phyloP scores from a whole-genome alignment of 768 basidiomycete species.

The Zangia roseola region DNA sequence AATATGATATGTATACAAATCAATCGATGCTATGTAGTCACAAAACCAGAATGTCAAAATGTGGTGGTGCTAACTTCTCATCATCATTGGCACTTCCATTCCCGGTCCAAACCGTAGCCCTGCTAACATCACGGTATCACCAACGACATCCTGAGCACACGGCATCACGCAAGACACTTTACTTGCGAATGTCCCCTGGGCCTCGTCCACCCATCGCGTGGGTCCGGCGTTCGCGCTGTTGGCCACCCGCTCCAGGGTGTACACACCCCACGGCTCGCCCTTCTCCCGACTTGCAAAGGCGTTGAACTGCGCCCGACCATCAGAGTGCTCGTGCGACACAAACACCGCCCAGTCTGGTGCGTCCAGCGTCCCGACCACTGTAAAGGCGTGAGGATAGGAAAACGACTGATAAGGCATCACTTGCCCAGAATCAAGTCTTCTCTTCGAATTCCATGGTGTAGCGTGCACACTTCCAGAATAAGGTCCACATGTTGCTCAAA shows the following conservation, averaged over 20 bases:
- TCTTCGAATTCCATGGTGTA: constrained; percentile 46
- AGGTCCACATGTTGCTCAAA: constrained; percentile 66
- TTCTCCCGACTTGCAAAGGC: constrained; percentile 50
- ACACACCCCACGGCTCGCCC: constrained; percentile 73
- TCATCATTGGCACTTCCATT: constrained; percentile 51
- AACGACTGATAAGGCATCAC: not conserved
- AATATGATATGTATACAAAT: too few species aligned
- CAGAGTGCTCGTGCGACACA: constrained; percentile 68
- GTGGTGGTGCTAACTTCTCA: constrained; percentile 20
- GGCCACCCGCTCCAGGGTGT: constrained; percentile 55
- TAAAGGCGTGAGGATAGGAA: not conserved
- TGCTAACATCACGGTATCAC: constrained; percentile 61
- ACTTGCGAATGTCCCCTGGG: constrained; percentile 39
- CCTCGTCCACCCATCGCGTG: constrained; percentile 43
- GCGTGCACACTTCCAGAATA: constrained; percentile 56
- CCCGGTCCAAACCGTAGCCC: constrained; percentile 68
- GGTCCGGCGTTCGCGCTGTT: constrained; percentile 44
- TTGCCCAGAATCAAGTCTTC: constrained; percentile 57
- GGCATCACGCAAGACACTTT: constrained; percentile 48
- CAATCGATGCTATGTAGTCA: constrained; percentile 3
- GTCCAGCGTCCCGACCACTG: constrained; percentile 69
- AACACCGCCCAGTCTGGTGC: constrained; percentile 73
- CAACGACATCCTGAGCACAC: constrained; percentile 25
- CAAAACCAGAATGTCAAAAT: not conserved
- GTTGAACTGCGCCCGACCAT: constrained; percentile 69